Percentiles rank a stretch among this genome's conserved stretches.
These are phyloP conservation scores for Solanum etuberosum DNA, from an alignment of 257 asterid species.

Conservation along the genomic window DNA sequence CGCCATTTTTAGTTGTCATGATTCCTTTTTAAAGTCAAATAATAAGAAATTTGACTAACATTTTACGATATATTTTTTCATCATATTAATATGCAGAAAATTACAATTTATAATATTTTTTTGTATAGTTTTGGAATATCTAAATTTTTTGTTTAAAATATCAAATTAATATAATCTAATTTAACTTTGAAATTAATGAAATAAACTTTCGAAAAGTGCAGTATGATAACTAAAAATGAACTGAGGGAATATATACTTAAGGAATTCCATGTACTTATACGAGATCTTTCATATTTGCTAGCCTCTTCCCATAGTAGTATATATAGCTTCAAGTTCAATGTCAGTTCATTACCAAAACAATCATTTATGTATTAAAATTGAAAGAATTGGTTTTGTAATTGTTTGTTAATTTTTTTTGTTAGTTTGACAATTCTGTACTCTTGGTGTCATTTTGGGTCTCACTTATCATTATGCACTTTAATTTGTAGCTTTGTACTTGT, in stretches of 20 bases:
- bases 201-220: too few relatives aligned
- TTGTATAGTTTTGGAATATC: too few relatives aligned
- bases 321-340: neutral
- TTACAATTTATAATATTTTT: too few relatives aligned
- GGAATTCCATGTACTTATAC: neutral
- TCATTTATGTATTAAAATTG: neutral
- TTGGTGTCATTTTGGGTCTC: neutral
- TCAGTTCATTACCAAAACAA: neutral
- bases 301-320: neutral
- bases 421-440: neutral
- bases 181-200: too few relatives aligned
- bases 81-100: too few relatives aligned
- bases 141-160: too few relatives aligned
- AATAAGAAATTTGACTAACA: accelerated
- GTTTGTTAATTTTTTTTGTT: neutral
- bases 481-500: neutral
- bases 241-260: too few relatives aligned
- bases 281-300: neutral
- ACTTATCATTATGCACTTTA: neutral
- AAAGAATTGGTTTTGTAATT: neutral
- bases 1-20: too few relatives aligned
- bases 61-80: too few relatives aligned
- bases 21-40: too few relatives aligned
- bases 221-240: too few relatives aligned
- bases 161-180: too few relatives aligned